These are phyloP conservation scores for Neltuma alba DNA, from an alignment of 306 rosid genomes.

Conservation along the genomic window DNA sequence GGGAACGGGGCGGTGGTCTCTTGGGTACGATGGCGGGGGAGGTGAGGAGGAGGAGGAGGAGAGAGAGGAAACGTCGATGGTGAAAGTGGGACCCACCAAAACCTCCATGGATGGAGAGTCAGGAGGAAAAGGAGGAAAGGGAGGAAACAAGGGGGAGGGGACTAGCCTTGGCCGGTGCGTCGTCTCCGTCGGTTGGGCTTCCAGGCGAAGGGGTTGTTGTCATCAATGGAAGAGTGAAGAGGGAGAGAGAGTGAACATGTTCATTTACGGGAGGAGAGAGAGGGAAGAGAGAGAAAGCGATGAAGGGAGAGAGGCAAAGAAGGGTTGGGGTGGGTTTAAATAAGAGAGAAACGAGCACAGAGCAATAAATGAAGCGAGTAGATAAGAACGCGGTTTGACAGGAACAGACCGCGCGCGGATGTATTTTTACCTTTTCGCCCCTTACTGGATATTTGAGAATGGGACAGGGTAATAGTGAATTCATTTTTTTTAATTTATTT, in stretches of 20 bases:
- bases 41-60: conserved; percentile 29
- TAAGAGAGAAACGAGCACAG: conserved; percentile 9
- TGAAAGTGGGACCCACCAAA: conserved; percentile 66
- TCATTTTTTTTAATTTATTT: too few relatives aligned
- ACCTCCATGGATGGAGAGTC: conserved; percentile 58
- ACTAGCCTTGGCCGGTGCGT: conserved; percentile 64
- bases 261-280: background rate
- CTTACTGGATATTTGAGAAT: too few relatives aligned
- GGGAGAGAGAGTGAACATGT: background rate
- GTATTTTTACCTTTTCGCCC: too few relatives aligned
- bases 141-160: background rate
- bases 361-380: background rate
- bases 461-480: too few relatives aligned
- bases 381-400: too few relatives aligned
- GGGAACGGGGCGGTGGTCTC: conserved; percentile 14
- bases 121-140: background rate
- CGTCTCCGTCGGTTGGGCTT: conserved; percentile 54
- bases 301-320: background rate
- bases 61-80: conserved; percentile 55
- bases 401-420: too few relatives aligned
- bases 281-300: background rate
- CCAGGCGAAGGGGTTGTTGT: conserved; percentile 51
- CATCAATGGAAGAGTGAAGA: conserved; percentile 53
- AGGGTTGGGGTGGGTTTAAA: background rate
- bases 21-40: conserved; percentile 30